Evolutionary conservation across 306 rosid species (phyloP), one percentile per base, ranked within the genome.

Genomic region (Casuarina equisetifolia): DNA sequence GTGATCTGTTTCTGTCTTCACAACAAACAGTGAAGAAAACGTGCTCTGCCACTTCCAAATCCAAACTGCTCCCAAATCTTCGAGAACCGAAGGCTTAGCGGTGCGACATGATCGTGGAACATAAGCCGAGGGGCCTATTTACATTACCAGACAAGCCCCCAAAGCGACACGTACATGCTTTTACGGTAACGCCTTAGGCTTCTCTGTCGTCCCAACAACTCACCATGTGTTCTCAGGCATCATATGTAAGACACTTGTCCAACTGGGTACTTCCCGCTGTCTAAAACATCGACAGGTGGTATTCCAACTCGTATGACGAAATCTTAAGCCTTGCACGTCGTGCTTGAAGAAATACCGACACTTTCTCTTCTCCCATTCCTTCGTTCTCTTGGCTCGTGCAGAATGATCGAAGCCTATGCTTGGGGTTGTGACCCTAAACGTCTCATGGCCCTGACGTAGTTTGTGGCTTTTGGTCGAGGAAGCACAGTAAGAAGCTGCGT

Each of bases 141-240:
- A 76, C 72, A 76, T 63, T 69, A 69, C 54, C 79, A 61, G 80
- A 76, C 59, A 49, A 52, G 57, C 2, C 81, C 78, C 76, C 59
- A 68, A 67, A 74, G 3, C 55, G 92, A 84, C 92, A 91, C 97
- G 91, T 86, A 62, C 80, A 75, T 40, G 73, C 13, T 63, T 68
- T 25, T 77, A 4, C 64, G 46, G 57, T 79, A 38, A 64, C 42
- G 80, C 46, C 53, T 36, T 20, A 15, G 74, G 75, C 46, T 38
- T 57, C 68, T 49, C 36, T 86, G 94, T 79, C 91, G 1, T 49
- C 43, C 54, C 38, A 0, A 48, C 11, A 35, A 43, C 1, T 16
- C 74, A 86, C 85, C 91, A 86, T 80, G 83, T 85, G 50, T 78
- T 49, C 10, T 1, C 36, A 2, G 32, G 32, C 9, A 20, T 62